phyloP scores from a whole-genome alignment of 2,329 filamentous ascomycete genomes.

The Penicillium fuscoglaucum region DNA sequence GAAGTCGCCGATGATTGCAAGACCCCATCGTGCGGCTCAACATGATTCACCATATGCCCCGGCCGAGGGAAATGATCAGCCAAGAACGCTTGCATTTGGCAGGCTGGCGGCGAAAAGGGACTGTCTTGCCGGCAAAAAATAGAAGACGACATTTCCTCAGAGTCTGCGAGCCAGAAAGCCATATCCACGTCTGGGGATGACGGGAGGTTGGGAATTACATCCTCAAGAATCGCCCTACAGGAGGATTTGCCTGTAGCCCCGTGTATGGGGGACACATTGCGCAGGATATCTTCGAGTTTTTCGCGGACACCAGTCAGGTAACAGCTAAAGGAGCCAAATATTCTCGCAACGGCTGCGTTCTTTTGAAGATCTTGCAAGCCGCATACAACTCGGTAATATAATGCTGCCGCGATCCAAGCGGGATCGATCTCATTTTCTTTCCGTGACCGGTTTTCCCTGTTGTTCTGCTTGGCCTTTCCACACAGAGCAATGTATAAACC shows the following conservation, averaged over 20 bases:
- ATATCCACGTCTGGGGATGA: slow-evolving; percentile 2
- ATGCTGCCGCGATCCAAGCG: slow-evolving; percentile 19
- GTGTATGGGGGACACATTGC: not conserved
- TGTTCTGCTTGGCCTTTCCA: slow-evolving; percentile 6
- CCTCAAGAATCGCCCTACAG: not conserved
- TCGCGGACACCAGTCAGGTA: not conserved
- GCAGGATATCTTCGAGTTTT: slow-evolving; percentile 10
- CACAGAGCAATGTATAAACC: slow-evolving; percentile 15
- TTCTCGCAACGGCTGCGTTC: slow-evolving; percentile 3
- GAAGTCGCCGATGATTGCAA: not conserved
- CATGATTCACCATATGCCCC: not conserved
- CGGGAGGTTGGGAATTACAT: slow-evolving; percentile 8
- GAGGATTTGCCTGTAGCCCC: not conserved
- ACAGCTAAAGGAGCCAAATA: slow-evolving; percentile 5
- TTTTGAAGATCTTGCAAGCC: slow-evolving; percentile 9
- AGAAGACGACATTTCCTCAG: not conserved
- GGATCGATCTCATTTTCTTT: slow-evolving; percentile 7
- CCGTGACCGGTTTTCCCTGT: not conserved
- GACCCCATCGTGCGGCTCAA: not conserved
- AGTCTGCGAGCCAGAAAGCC: slow-evolving; percentile 1
- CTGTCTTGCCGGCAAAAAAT: not conserved
- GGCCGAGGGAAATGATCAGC: not conserved
- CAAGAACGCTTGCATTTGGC: not conserved
- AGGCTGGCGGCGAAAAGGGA: not conserved
- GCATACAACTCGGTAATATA: slow-evolving; percentile 20